A percentile compares a stretch with the other conserved stretches of the same genome.
phyloP scores from a whole-genome alignment of 1,139 yeast genomes.

The Kodamaea sp. region DNA sequence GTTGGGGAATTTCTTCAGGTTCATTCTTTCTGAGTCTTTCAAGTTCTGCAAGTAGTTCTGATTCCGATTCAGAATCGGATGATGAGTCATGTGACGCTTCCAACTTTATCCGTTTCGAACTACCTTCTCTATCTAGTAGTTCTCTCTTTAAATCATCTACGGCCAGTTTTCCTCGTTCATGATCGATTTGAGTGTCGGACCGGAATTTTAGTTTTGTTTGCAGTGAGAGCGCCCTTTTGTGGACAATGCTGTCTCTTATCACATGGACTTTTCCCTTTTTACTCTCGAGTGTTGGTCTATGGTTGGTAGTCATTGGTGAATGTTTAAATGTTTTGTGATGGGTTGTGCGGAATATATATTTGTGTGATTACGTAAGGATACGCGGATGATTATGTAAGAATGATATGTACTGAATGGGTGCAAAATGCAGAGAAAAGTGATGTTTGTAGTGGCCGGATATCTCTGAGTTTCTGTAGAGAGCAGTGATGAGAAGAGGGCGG shows the following conservation, averaged over 20 bases:
- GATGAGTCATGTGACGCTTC: background rate
- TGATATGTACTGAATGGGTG: too few species aligned
- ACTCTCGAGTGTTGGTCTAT: slow-evolving; percentile 85
- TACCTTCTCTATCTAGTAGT: slow-evolving; percentile 20
- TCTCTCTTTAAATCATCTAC: slow-evolving; percentile 20
- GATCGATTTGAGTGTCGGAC: slow-evolving; percentile 25
- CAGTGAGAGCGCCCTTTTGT: slow-evolving; percentile 67
- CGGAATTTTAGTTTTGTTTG: slow-evolving; percentile 67
- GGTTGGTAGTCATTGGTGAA: slow-evolving; percentile 73
- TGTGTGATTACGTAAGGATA: too few species aligned
- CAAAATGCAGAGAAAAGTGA: too few species aligned
- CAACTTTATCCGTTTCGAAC: background rate
- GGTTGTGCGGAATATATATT: too few species aligned
- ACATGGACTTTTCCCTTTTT: slow-evolving; percentile 63
- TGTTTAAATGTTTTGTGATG: too few species aligned
- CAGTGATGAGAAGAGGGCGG: too few species aligned
- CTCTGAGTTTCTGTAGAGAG: too few species aligned
- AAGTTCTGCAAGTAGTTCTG: slow-evolving; percentile 12
- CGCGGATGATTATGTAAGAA: too few species aligned
- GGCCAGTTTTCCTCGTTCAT: slow-evolving; percentile 8
- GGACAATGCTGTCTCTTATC: slow-evolving; percentile 48
- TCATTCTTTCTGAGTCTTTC: slow-evolving; percentile 4
- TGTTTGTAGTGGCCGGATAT: too few species aligned
- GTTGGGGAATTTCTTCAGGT: background rate
- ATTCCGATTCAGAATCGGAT: slow-evolving; percentile 3